Conservation (phyloP, 2,329 filamentous ascomycete species). For the Juglanconis juglandina region DNA sequence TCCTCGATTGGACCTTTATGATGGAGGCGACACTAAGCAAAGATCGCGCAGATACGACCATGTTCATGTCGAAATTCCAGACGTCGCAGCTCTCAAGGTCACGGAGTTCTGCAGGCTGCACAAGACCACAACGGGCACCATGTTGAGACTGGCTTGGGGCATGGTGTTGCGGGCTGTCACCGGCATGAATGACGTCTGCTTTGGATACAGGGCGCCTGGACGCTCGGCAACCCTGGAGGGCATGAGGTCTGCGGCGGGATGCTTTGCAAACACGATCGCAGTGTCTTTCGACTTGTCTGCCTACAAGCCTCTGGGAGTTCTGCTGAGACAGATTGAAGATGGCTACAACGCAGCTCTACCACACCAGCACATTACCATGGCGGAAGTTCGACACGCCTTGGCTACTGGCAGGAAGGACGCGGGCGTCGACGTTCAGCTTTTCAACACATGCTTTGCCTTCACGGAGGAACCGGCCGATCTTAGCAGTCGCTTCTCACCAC, state of each 20-base stretch:
- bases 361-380: conserved; percentile 44
- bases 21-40: conserved; percentile 13
- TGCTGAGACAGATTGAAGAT: conserved; percentile 32
- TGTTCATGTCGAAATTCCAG: conserved; percentile 35
- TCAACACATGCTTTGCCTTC: conserved; percentile 51
- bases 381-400: conserved; percentile 46
- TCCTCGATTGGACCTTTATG: conserved; percentile 35
- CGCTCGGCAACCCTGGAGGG: conserved; percentile 41
- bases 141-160: conserved; percentile 59
- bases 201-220: conserved; percentile 49
- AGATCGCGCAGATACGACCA: conserved; percentile 30
- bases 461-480: conserved; percentile 37
- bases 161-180: conserved; percentile 54
- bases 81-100: conserved; percentile 37
- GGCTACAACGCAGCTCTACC: conserved; percentile 28
- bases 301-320: conserved; percentile 29
- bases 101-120: conserved; percentile 41
- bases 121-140: conserved; percentile 43
- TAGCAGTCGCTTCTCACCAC: conserved; percentile 31
- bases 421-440: conserved; percentile 32
- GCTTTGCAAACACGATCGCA: conserved; percentile 40
- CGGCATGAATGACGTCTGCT: conserved; percentile 49
- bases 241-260: conserved; percentile 41
- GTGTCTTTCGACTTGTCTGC: conserved; percentile 33
- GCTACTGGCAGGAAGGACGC: conserved; percentile 31